Evolutionary conservation across 2,329 filamentous ascomycete species (phyloP).

Genomic region (Pseudogymnoascus sp.): DNA sequence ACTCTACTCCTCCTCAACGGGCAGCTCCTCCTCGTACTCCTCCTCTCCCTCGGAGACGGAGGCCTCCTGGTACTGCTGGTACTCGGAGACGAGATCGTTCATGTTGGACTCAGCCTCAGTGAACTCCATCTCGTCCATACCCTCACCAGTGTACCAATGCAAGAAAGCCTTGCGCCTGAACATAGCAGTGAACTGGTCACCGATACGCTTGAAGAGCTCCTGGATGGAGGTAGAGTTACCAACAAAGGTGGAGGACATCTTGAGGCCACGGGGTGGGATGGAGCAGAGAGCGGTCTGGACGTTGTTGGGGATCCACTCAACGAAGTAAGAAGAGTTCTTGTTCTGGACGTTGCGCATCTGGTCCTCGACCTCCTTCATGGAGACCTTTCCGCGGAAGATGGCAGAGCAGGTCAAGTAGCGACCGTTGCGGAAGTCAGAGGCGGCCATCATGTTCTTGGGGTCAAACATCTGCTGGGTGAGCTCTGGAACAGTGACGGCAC

Average conservation of each 20-base stretch:
- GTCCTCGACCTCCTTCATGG: conserved; percentile 99
- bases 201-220: conserved; percentile 99
- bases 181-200: conserved; percentile 99
- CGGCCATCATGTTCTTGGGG: conserved; percentile 99
- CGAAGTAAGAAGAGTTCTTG: conserved; percentile 99
- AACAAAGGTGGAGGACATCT: conserved; percentile 99
- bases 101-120: conserved; percentile 99
- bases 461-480: conserved; percentile 99
- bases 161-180: conserved; percentile 99
- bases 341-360: conserved; percentile 99
- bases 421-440: conserved; percentile 98
- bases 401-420: conserved; percentile 99
- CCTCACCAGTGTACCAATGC: conserved; percentile 99
- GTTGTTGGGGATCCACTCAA: conserved; percentile 99
- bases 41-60: conserved; percentile 95
- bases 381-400: conserved; percentile 99
- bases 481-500: conserved; percentile 93
- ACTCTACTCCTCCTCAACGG: conserved; percentile 57
- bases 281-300: conserved; percentile 99
- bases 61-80: conserved; percentile 99
- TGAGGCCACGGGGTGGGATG: conserved; percentile 92
- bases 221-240: conserved; percentile 99
- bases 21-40: conserved; percentile 75
- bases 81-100: conserved; percentile 99
- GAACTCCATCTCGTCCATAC: conserved; percentile 99